These are phyloP conservation scores for Papiliotrema fonsecae DNA, from an alignment of 1,284 basidiomycete species.

Conservation along the genomic window DNA sequence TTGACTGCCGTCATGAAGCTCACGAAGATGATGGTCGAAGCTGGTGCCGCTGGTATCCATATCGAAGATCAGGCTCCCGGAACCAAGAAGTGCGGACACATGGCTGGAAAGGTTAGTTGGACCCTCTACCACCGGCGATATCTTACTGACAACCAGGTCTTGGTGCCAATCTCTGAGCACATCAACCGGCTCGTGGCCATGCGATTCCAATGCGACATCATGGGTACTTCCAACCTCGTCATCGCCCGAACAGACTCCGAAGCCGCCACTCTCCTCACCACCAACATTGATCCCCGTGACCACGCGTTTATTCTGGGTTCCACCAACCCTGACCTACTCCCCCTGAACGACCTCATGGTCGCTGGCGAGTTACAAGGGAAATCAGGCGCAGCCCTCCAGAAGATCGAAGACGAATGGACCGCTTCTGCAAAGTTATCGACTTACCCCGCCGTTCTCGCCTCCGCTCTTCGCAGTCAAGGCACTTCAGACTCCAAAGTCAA, in stretches of 20 bases:
- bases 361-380: slow-evolving; percentile 77
- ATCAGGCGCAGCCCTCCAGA: slow-evolving; percentile 73
- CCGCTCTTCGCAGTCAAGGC: slow-evolving; percentile 65
- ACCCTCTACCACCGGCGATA: neutral
- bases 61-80: slow-evolving; percentile 69
- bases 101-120: slow-evolving; percentile 64
- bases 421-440: slow-evolving; percentile 69
- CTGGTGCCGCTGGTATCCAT: slow-evolving; percentile 67
- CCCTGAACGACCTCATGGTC: slow-evolving; percentile 76
- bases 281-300: slow-evolving; percentile 94
- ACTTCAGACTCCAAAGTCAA: slow-evolving; percentile 46
- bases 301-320: slow-evolving; percentile 93
- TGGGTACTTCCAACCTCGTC: slow-evolving; percentile 71
- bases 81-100: slow-evolving; percentile 58
- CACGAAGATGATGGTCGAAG: slow-evolving; percentile 73
- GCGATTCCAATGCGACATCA: slow-evolving; percentile 71
- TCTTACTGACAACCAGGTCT: slow-evolving; percentile 27
- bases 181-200: slow-evolving; percentile 74
- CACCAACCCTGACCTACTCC: slow-evolving; percentile 65
- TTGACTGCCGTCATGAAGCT: slow-evolving; percentile 94
- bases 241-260: slow-evolving; percentile 74
- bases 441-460: slow-evolving; percentile 69
- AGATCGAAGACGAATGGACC: slow-evolving; percentile 84
- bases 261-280: slow-evolving; percentile 92
- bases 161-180: slow-evolving; percentile 65